Evolutionary conservation across 306 rosid species (phyloP), one percentile per base, ranked within the genome.

Genomic region (Malus fusca): DNA sequence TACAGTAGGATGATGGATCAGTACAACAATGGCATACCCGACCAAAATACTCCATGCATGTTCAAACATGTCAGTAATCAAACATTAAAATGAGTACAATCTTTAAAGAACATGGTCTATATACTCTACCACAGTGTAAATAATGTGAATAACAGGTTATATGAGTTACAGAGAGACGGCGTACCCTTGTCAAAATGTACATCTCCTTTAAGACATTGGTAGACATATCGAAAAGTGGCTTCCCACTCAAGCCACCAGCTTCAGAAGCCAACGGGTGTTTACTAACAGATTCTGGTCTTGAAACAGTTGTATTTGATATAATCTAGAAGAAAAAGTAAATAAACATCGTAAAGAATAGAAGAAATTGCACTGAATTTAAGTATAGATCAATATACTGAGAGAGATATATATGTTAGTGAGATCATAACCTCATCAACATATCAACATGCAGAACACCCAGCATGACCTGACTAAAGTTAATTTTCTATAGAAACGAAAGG

Each of bases 211-310:
- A 83, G 74, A 89, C 68, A 69, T 83, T 70, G 82, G 99, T 95
- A 51, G 99, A 90, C 62, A 79, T 83, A 80, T 79, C 53, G 59
- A 92, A 87, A 69, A 95, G 97, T 77, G 99, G 99, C 88, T 87
- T 95, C 88, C 99, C 99, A 90, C 99, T 95, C 81, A 95, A 82
- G 58, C 99, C 99, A 59, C 99, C 99, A 82, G 85, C 53, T 92
- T 95, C 97, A 53, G 86, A 68, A 82, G 96, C 88, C 79, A 85
- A 21, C 66, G 89, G 90, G 83, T 87, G 80, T 70, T 31, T 62
- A 51, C 77, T 79, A 64, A 82, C 88, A 19, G 88, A 30, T 46
- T 86, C 97, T 63, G 97, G 99, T 79, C 99, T 95, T 79, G 99
- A 92, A 82, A 95, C 85, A 51, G 98, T 95, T 52, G 98, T 92